Base-by-base conservation (phyloP, 1,284 basidiomycete genomes). In the Tilletia horrida region DNA sequence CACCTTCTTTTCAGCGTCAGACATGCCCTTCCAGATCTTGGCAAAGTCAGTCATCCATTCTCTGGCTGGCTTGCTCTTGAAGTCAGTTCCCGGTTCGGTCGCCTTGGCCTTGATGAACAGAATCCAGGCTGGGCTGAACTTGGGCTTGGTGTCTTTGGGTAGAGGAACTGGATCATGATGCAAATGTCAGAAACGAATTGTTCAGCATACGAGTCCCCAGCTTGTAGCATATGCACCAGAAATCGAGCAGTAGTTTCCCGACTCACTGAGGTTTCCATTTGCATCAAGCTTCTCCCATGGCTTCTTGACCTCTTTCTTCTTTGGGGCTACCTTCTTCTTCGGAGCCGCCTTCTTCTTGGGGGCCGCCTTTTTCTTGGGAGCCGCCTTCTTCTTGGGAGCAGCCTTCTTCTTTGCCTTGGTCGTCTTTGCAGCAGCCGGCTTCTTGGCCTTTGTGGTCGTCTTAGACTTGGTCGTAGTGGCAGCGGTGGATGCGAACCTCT, bases 121-220 rank as follows among this genome's bases (percentile, higher is more conserved):
- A 48, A 77, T 47, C 69, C 76, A 80, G 27, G 74, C 67, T 2
- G 76, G 65, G 16, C 69, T 67, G 11, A 71, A 66, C 45, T 71
- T 80, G 42, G 78, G 78, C 73, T 76, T 79, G 40, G 69, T 72
- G 55, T 73, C 78, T 66, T 71, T 71, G 29, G 78, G 78, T 29
- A 80, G 70, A 13, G 78, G 78, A 9, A 80, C 69, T 69, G 69
- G n/a, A n/a, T 52, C 43, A 45, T 6, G 31, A 63, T 18, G 63
- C 13, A 27, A 25, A 8, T 27, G n/a, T 13, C 29, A 13, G 18
- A 6, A 16, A 9, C 21, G 62, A 40, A n/a, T n/a, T n/a, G n/a
- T n/a, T n/a, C n/a, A n/a, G n/a, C n/a, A n/a, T n/a, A n/a, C n/a
- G n/a, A n/a, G n/a, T n/a, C n/a, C n/a, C n/a, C n/a, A n/a, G n/a